Conservation (phyloP, 2,329 filamentous ascomycete genomes). For the Neofusicoccum umdonicola region DNA sequence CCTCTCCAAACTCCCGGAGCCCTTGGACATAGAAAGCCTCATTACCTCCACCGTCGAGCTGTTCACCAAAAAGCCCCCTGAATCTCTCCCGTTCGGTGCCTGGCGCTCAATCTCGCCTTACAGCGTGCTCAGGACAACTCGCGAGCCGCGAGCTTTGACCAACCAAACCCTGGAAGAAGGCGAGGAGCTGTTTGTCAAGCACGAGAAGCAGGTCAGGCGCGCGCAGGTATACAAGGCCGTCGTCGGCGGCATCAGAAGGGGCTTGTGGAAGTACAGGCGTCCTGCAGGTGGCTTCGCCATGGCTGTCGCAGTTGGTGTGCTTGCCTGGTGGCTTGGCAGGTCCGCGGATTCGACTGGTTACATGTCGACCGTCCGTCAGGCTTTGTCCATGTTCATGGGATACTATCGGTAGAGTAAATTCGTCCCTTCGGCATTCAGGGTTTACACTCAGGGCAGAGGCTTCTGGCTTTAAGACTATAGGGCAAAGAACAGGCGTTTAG, state of each 20-base stretch:
- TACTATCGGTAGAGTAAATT: background rate
- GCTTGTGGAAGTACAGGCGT: constrained; percentile 64
- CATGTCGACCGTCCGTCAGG: background rate
- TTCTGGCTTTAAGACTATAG: background rate
- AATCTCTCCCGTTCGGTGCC: constrained; percentile 59
- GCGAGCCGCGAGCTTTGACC: constrained; percentile 49
- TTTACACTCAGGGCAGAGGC: background rate
- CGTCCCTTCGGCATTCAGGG: background rate
- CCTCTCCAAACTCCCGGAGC: constrained; percentile 76
- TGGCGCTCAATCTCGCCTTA: constrained; percentile 72
- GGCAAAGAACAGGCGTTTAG: background rate
- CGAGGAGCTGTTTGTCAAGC: constrained; percentile 64
- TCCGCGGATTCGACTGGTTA: background rate
- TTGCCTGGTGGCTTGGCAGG: constrained; percentile 35
- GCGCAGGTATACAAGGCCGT: constrained; percentile 58
- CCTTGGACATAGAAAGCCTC: constrained; percentile 75
- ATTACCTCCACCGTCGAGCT: constrained; percentile 65
- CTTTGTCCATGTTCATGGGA: background rate
- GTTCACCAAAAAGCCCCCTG: constrained; percentile 67
- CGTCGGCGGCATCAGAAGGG: constrained; percentile 34
- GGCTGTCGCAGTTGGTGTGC: constrained; percentile 43
- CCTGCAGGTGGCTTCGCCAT: constrained; percentile 58
- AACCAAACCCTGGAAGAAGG: constrained; percentile 65
- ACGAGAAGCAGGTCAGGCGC: constrained; percentile 69
- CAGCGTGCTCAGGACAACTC: constrained; percentile 84